Conservation (phyloP, 495 filamentous ascomycete genomes). For the Podospora sp. region DNA sequence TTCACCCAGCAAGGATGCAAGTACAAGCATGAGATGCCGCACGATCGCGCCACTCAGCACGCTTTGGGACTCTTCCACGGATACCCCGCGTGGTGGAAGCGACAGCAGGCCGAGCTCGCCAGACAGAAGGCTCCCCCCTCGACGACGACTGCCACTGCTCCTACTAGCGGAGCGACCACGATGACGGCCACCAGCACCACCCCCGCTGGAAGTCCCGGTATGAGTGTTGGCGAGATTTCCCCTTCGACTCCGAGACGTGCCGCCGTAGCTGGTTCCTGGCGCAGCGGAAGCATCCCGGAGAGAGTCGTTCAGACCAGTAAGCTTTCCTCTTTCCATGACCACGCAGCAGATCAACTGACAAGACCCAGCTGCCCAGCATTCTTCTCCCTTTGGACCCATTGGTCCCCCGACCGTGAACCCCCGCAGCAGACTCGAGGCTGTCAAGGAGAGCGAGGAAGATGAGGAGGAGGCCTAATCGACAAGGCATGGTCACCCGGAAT, state of each 20-base stretch:
- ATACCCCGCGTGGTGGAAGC: slow-evolving; percentile 55
- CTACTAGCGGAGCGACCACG: too few species aligned
- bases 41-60: slow-evolving; percentile 58
- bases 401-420: background rate
- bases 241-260: background rate
- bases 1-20: slow-evolving; percentile 83
- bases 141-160: background rate
- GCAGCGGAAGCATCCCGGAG: background rate
- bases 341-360: background rate
- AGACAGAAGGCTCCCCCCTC: background rate
- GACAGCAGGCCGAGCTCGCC: slow-evolving; percentile 47
- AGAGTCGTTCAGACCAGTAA: background rate
- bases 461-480: background rate
- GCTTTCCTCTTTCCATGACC: background rate
- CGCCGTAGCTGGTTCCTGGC: background rate
- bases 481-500: background rate
- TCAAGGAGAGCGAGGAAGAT: background rate
- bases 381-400: background rate
- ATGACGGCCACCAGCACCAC: background rate
- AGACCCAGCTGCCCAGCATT: background rate
- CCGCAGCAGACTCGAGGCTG: background rate
- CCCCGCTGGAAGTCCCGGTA: background rate
- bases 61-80: slow-evolving; percentile 63
- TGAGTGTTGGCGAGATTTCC: background rate
- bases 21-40: slow-evolving; percentile 86